These are phyloP conservation scores for Chlorella vulgaris DNA, from an alignment of 139 green algal genomes.

Conservation along the genomic window DNA sequence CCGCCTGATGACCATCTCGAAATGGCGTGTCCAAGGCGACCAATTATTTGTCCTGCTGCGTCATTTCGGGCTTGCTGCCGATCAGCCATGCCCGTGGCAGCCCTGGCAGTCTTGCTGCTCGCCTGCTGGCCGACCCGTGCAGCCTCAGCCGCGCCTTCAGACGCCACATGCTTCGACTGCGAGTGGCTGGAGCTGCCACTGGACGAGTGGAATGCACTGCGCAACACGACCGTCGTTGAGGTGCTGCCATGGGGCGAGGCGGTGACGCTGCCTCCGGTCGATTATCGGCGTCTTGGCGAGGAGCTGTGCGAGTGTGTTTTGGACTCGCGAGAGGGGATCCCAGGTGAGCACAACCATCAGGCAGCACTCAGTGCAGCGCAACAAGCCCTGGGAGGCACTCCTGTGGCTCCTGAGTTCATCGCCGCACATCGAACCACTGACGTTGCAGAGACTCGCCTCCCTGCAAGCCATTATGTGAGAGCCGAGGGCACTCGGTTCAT, in stretches of 20 bases:
- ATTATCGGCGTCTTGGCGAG: not conserved
- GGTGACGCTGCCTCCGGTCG: not conserved
- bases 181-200: conserved; percentile 12
- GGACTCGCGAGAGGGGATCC: not conserved
- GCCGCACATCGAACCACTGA: too few species aligned
- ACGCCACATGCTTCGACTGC: conserved; percentile 13
- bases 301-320: conserved; percentile 26
- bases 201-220: conserved; percentile 4
- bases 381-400: too few species aligned
- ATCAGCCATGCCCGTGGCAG: too few species aligned
- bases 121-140: not conserved
- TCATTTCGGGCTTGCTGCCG: too few species aligned
- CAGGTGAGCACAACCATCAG: not conserved
- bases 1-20: too few species aligned
- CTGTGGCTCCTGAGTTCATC: too few species aligned
- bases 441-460: not conserved
- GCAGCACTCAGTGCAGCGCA: too few species aligned
- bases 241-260: conserved; percentile 23
- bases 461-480: not conserved
- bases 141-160: not conserved
- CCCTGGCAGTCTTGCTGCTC: not conserved
- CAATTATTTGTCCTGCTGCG: too few species aligned
- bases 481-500: not conserved
- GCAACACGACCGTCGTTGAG: conserved; percentile 9
- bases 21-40: too few species aligned